phyloP scores from a whole-genome alignment of 208 protist genomes.

The Vickermania ingenoplastis region DNA sequence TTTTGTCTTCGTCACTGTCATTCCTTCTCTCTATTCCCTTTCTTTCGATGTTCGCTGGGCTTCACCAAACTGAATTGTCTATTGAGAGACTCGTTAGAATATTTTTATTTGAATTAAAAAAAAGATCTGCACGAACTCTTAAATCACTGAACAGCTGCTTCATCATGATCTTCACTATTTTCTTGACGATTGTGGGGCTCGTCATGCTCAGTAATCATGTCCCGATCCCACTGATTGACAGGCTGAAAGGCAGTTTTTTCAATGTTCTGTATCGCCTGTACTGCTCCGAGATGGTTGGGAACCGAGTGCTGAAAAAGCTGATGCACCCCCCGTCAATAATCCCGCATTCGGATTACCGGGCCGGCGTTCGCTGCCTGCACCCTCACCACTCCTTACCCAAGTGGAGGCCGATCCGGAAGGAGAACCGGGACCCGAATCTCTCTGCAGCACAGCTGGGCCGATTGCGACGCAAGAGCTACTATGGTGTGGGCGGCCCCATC shows the following conservation, averaged over 20 bases:
- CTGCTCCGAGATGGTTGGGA: conserved; percentile 55
- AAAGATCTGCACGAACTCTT: no score
- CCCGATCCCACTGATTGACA: neutral
- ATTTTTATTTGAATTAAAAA: no score
- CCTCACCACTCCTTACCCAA: conserved; percentile 6
- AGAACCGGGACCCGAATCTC: neutral
- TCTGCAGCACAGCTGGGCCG: neutral
- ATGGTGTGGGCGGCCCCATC: neutral
- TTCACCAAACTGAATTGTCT: no score
- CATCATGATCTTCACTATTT: no score
- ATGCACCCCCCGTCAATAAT: conserved; percentile 41
- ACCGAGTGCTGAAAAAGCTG: conserved; percentile 27
- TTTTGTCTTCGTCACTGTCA: no score
- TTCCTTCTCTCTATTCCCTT: no score
- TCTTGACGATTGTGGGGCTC: no score
- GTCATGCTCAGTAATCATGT: neutral
- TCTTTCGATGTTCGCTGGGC: no score
- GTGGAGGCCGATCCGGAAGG: neutral
- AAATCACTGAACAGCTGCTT: no score
- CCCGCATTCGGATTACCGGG: conserved; percentile 75
- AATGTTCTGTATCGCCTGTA: conserved; percentile 55
- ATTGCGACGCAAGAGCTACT: neutral
- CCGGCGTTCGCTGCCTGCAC: conserved; percentile 45
- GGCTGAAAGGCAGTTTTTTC: conserved; percentile 37
- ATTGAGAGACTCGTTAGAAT: no score